Evolutionary conservation across 2,329 filamentous ascomycete species (phyloP), one percentile per base, ranked within the genome.

Genomic region (Aspergillus felis): DNA sequence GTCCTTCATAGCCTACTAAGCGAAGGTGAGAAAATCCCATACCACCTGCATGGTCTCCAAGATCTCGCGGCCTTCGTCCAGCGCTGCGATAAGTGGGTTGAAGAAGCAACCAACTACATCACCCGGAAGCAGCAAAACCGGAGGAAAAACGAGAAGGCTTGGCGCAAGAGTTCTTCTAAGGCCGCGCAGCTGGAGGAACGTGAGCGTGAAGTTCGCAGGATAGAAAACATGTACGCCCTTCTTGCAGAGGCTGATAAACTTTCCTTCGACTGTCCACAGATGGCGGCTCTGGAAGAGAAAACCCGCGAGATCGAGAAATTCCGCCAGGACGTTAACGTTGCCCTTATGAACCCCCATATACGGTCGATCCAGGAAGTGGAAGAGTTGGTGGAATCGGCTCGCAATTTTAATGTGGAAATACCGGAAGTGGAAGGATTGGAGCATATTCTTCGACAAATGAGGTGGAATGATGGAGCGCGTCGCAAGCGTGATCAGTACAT

Each of bases 121-220:
- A 92, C 94, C 58, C 90, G 94, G 66, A 99, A 99, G 79, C 93
- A 97, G 78, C 93, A 97, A 76, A 96, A 95, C 70, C 89, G 94
- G 61, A 91, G 93, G 60, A 97, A 97, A 77, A 96, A 89, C 74
- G 93, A 97, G 68, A 94, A 91, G 70, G 85, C 84, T 48, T 94
- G 89, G 86, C 89, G 91, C 63, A 88, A 85, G 67, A 84, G 87
- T 55, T 84, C 84, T 66, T 76, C 76, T 53, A 93, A 89, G 74
- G 88, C 87, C 53, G 85, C 89, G 55, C 92, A 97, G 68, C 82
- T 89, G 66, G 94, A 96, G 75, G 91, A 97, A 71, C 84, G 85
- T 60, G 87, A 90, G 68, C 87, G 87, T 64, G 92, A 97, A 72
- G 82, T 91, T 66, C 91, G 94, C 66, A 95, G 91, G 70, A 86